Conservation (phyloP, 305 asterid genomes). For the Vinca major region DNA sequence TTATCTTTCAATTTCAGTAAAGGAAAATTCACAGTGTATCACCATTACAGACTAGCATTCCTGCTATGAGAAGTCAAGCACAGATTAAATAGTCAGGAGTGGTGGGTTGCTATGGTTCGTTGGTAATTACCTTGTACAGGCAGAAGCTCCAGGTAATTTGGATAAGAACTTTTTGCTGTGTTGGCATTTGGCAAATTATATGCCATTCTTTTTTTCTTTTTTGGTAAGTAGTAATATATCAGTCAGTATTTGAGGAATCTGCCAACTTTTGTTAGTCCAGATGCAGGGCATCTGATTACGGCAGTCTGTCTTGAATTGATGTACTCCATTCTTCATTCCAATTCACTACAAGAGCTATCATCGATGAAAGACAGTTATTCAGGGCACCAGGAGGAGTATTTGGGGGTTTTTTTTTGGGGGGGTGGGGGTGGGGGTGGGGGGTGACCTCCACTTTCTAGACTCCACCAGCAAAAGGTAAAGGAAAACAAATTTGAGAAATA, state of each 20-base stretch:
- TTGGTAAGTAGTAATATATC: too few species aligned
- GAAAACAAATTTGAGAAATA: neutral
- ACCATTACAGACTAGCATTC: neutral
- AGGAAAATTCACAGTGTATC: neutral
- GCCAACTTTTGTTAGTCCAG: neutral
- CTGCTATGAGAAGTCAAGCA: neutral
- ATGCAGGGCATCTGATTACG: neutral
- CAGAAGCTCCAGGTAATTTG: neutral
- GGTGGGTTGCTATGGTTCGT: neutral
- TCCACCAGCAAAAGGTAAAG: neutral
- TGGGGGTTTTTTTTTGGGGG: neutral
- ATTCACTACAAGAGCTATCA: neutral
- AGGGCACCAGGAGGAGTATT: neutral
- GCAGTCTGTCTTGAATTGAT: neutral
- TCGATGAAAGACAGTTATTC: neutral
- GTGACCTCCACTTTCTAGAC: neutral
- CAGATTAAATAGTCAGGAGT: neutral
- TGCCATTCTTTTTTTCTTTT: neutral
- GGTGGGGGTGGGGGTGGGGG: neutral
- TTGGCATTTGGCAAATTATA: neutral
- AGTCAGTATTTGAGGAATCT: neutral
- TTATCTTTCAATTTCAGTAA: neutral
- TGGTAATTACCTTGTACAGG: neutral
- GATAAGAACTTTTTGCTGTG: neutral
- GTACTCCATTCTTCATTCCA: neutral